Evolutionary conservation across 2,329 filamentous ascomycete genomes (phyloP), one percentile per base, ranked within the genome.

Genomic region (Fusarium sp.): DNA sequence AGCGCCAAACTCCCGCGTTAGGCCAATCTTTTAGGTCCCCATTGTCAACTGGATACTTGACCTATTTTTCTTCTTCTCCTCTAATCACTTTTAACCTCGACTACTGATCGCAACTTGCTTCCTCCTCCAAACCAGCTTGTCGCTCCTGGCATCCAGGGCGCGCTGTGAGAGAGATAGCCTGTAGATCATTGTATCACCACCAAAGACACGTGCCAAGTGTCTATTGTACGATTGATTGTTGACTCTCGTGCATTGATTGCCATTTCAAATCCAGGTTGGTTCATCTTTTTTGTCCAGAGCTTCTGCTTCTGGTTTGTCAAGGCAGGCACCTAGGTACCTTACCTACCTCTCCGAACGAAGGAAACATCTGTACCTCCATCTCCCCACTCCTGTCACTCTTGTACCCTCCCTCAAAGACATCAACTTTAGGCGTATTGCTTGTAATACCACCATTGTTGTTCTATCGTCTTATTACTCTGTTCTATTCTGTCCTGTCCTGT

Each of bases 91-190:
- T 48, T 30, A 38, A 52, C 32, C 41, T 46, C 35, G 30, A 55
- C 53, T 53, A 57, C 58, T 48, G 37, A 67, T 73, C 63, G 35
- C 49, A 61, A 67, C 60, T 55, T 58, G 69, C 55, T 30, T 60
- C 56, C 60, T 74, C 48, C 67, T 74, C 74, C 63, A 56, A 54
- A 64, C 57, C 73, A 75, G 75, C 68, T 49, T 75, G 75, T 69
- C 73, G 73, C 70, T 75, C 69, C 72, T 77, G 75, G 75, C 60
- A 64, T 54, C 75, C 73, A 76, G 75, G 75, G 63, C 71, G 75
- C 71, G 75, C 73, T 76, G 75, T 67, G 74, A 60, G 73, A 76
- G 74, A 73, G 73, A 67, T 67, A 57, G 64, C 42, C 59, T 53
- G 62, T 64, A 62, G 42, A 74, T 61, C 46, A 64, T 48, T 70